These are phyloP conservation scores for Cystoderma amianthinum DNA, from an alignment of 768 basidiomycete species.

Conservation along the genomic window DNA sequence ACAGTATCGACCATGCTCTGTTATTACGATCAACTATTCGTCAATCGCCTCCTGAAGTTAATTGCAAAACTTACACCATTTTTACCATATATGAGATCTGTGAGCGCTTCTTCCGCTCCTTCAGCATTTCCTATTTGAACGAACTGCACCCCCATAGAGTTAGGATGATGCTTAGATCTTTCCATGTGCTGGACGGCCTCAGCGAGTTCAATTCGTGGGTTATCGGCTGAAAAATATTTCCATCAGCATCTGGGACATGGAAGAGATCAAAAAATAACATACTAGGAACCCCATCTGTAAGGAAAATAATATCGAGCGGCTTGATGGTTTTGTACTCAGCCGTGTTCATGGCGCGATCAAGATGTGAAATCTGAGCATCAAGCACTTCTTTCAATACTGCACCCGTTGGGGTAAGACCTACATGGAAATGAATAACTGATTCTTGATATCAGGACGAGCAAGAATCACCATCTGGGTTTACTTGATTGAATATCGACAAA, in stretches of 20 bases:
- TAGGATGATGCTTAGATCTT: conserved; percentile 20
- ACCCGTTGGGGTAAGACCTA: conserved; percentile 23
- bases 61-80: conserved; percentile 14
- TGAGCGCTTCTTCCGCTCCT: conserved; percentile 12
- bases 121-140: conserved; percentile 24
- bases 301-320: conserved; percentile 23
- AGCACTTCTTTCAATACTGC: conserved; percentile 14
- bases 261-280: not conserved
- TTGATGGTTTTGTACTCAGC: conserved; percentile 13
- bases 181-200: conserved; percentile 15
- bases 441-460: too few species aligned
- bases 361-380: conserved; percentile 12
- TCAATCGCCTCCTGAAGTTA: not conserved
- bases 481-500: too few species aligned
- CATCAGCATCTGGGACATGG: too few species aligned
- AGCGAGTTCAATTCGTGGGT: conserved; percentile 13
- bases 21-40: too few species aligned
- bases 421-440: not conserved
- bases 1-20: conserved; percentile 26
- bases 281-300: conserved; percentile 25
- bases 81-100: conserved; percentile 16
- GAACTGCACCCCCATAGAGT: conserved; percentile 23
- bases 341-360: conserved; percentile 10
- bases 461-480: too few species aligned
- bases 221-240: conserved; percentile 8